Base-by-base conservation (phyloP, 306 rosid genomes). In the Betula pendula region DNA sequence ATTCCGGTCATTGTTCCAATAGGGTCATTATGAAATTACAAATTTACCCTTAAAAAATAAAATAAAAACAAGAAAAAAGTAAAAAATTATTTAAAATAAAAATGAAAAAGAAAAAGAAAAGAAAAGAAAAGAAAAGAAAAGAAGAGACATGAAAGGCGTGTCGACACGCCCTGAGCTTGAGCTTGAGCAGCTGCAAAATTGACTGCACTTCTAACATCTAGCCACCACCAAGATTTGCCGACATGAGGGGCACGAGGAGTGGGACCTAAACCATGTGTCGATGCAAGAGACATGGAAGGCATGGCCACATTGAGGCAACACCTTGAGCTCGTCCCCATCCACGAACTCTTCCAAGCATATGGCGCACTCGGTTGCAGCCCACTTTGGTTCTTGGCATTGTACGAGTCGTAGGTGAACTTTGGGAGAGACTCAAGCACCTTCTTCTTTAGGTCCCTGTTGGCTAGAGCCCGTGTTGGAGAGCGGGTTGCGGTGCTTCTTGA, bases 341-440 rank as follows among this genome's bases (percentile, higher is more conserved):
- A 53, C 72, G 40, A 91, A 91, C 5, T 91, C 94, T 12, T 84
- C 77, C 40, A 91, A 52, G 81, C 97, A 91, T 17, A 91, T 91
- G 79, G 92, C 91, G 85, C 97, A 91, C 75, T 91, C 97, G 51
- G 91, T 53, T 12, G 84, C 83, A 1, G 83, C 85, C 51, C 80
- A 20, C 89, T 85, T 74, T 68, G 77, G 19, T 48, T 53, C 0
- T 83, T 68, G 66, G 68, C 73, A 27, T 79, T 70, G 19, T 83
- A 67, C 8, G 12, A 49, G 43, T 75, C 70, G 87, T 89, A 88
- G 1, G 82, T 63, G 80, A 86, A 89, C 58, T 83, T 90, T 0
- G 98, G 98, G 0, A 93, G 94, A 15, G 94, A 89, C 40, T 87
- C 89, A 12, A 93, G 83, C 9, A 88, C 93, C 84, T 93, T 93